A percentile compares a stretch with the other conserved stretches of the same genome.
Conservation (phyloP, 768 basidiomycete species). For the Suillus luteus region DNA sequence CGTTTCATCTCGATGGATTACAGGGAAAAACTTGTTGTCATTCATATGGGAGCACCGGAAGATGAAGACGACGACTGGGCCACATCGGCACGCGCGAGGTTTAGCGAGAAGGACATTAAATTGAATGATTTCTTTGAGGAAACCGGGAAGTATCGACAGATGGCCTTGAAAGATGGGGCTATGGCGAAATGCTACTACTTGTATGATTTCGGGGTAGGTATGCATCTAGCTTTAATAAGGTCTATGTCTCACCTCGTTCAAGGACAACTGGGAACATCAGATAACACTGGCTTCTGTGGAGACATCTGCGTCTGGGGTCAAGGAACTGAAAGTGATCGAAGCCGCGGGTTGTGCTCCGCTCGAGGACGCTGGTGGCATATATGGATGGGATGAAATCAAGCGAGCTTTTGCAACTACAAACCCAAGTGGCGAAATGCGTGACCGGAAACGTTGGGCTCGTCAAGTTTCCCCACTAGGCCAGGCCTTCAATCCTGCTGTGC, state of each 20-base stretch:
- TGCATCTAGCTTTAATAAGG: not conserved
- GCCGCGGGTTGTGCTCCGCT: constrained; percentile 3
- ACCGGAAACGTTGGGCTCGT: constrained; percentile 4
- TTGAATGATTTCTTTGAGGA: constrained; percentile 15
- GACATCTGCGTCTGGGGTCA: not conserved
- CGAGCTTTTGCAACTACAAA: constrained; percentile 14
- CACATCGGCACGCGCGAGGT: not conserved
- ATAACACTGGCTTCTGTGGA: constrained; percentile 2
- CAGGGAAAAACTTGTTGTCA: not conserved
- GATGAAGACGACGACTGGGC: constrained; percentile 14
- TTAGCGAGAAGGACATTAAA: constrained; percentile 16
- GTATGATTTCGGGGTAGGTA: constrained; percentile 24
- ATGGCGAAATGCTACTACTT: constrained; percentile 18
- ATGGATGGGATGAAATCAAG: constrained; percentile 13
- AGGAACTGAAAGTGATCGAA: constrained; percentile 11
- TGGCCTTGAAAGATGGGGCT: constrained; percentile 8
- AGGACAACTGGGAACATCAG: constrained; percentile 27
- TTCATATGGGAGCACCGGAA: constrained; percentile 8
- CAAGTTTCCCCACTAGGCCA: constrained; percentile 1
- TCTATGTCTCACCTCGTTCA: not conserved
- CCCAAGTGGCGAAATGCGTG: not conserved
- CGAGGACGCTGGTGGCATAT: constrained; percentile 10
- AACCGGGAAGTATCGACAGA: constrained; percentile 4
- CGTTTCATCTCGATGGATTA: constrained; percentile 10
- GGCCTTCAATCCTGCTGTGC: constrained; percentile 7